phyloP scores from a whole-genome alignment of 2,329 filamentous ascomycete genomes.

The Xylogone sp. region DNA sequence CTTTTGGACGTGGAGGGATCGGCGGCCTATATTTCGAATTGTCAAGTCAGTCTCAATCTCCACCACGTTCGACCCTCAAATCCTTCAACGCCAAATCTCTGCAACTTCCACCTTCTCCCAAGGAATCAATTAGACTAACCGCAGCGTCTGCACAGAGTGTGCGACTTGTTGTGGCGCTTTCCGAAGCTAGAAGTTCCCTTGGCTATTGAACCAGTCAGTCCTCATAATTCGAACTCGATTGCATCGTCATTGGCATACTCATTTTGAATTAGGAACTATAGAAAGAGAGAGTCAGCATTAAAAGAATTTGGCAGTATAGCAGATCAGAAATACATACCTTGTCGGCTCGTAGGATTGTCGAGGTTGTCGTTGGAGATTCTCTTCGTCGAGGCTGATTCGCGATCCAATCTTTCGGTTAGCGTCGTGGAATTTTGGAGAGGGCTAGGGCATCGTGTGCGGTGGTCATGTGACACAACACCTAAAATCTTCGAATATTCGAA shows the following conservation, averaged over 20 bases:
- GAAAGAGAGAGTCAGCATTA: slow-evolving; percentile 7
- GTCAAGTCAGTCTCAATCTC: slow-evolving; percentile 16
- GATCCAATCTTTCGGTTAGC: neutral
- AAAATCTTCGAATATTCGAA: neutral
- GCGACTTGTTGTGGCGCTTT: slow-evolving; percentile 31
- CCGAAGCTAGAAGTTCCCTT: slow-evolving; percentile 30
- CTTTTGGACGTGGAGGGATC: slow-evolving; percentile 99
- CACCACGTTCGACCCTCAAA: slow-evolving; percentile 4
- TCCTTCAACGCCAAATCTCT: neutral
- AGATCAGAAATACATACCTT: slow-evolving; percentile 13
- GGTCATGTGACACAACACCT: neutral
- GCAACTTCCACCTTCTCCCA: slow-evolving; percentile 20
- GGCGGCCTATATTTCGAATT: slow-evolving; percentile 62
- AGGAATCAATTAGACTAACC: slow-evolving; percentile 24
- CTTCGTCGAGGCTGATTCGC: neutral
- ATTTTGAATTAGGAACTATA: slow-evolving; percentile 27
- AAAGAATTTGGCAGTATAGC: neutral
- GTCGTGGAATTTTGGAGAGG: neutral
- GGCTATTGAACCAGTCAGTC: slow-evolving; percentile 21
- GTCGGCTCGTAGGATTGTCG: slow-evolving; percentile 14
- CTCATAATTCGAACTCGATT: slow-evolving; percentile 1
- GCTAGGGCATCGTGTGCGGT: neutral
- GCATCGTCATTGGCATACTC: slow-evolving; percentile 21
- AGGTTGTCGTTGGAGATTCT: slow-evolving; percentile 15
- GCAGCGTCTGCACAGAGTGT: slow-evolving; percentile 32